Percentiles rank a stretch among this genome's conserved stretches.
Conservation (phyloP, 495 filamentous ascomycete species). For the Penicillium cinerascens region DNA sequence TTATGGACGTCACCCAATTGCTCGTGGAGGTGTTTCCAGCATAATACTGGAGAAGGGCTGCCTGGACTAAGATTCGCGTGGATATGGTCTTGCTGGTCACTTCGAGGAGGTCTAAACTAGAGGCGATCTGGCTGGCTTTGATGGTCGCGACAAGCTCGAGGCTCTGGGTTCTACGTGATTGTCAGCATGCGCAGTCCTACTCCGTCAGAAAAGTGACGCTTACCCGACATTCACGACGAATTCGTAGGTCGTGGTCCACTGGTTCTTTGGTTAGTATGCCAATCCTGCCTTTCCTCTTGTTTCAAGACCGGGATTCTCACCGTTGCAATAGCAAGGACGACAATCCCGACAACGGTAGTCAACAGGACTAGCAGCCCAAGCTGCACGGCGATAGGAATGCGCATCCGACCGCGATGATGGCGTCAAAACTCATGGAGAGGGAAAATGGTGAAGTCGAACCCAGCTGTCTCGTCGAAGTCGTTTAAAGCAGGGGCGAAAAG, state of each 20-base stretch:
- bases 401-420: slow-evolving; percentile 47
- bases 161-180: slow-evolving; percentile 39
- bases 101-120: slow-evolving; percentile 70
- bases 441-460: background rate
- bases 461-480: too few species aligned
- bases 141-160: slow-evolving; percentile 77
- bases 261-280: slow-evolving; percentile 13
- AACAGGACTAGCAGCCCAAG: slow-evolving; percentile 70
- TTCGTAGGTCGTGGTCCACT: slow-evolving; percentile 71
- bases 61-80: slow-evolving; percentile 65
- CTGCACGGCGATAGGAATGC: slow-evolving; percentile 81
- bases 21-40: slow-evolving; percentile 45
- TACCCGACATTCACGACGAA: slow-evolving; percentile 66
- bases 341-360: slow-evolving; percentile 63
- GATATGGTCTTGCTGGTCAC: slow-evolving; percentile 62
- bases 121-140: slow-evolving; percentile 77
- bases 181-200: background rate
- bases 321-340: slow-evolving; percentile 61
- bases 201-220: slow-evolving; percentile 11
- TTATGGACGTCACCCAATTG: slow-evolving; percentile 53
- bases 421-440: background rate
- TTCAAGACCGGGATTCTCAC: slow-evolving; percentile 29
- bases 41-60: slow-evolving; percentile 60
- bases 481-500: too few species aligned
- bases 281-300: background rate